phyloP scores from a whole-genome alignment of 192 early-diverging fungal genomes.

The Gryganskiella cystojenkinii region DNA sequence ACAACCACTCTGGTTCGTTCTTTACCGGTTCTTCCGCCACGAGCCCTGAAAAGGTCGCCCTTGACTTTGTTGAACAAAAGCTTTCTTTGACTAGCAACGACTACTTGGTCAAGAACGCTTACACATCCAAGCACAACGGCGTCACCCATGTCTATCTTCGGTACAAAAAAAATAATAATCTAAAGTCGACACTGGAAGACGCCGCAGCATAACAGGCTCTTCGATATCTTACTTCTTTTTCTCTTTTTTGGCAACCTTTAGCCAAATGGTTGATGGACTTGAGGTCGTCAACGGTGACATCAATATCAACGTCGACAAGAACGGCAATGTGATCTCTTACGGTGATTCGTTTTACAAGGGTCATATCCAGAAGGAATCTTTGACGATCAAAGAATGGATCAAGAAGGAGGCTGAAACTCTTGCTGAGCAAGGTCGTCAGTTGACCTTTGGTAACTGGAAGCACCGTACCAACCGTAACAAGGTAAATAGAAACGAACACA shows the following conservation, averaged over 20 bases:
- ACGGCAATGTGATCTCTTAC: slow-evolving; percentile 77
- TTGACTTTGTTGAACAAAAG: slow-evolving; percentile 57
- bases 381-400: slow-evolving; percentile 65
- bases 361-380: slow-evolving; percentile 19
- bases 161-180: not conserved
- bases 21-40: slow-evolving; percentile 16
- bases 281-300: slow-evolving; percentile 86
- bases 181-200: too few relatives aligned
- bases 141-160: slow-evolving; percentile 89
- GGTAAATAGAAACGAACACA: slow-evolving; percentile 1
- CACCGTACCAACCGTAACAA: slow-evolving; percentile 12
- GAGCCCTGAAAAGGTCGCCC: slow-evolving; percentile 57
- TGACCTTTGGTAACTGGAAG: slow-evolving; percentile 28
- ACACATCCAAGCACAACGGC: slow-evolving; percentile 75
- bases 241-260: too few relatives aligned
- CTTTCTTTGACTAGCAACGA: slow-evolving; percentile 48
- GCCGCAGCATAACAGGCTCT: too few relatives aligned
- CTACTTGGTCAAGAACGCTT: slow-evolving; percentile 72
- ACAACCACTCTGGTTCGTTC: not conserved
- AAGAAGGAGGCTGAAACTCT: slow-evolving; percentile 22
- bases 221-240: too few relatives aligned
- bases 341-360: slow-evolving; percentile 73
- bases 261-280: slow-evolving; percentile 74
- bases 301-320: slow-evolving; percentile 79
- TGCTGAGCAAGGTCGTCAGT: slow-evolving; percentile 29